Conservation (phyloP, 2,329 filamentous ascomycete species). For the Colletotrichum sp. region DNA sequence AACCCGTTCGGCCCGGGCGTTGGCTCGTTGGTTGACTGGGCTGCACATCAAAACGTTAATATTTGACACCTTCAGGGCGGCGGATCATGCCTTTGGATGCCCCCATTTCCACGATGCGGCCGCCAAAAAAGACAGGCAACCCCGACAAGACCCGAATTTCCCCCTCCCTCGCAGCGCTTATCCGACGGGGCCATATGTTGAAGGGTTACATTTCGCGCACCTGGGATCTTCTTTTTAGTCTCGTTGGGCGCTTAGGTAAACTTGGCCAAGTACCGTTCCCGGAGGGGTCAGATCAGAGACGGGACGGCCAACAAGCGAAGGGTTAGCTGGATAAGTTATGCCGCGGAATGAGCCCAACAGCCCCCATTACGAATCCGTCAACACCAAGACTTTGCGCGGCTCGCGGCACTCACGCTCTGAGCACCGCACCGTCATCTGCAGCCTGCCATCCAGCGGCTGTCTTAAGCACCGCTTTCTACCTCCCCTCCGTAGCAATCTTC, state of each 20-base stretch:
- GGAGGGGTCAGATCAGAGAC: not conserved
- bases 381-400: slow-evolving; percentile 3
- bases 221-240: not conserved
- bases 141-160: not conserved
- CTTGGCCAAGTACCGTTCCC: not conserved
- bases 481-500: not conserved
- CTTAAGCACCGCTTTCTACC: not conserved
- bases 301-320: not conserved
- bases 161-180: not conserved
- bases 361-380: not conserved
- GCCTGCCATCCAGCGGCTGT: not conserved
- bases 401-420: not conserved
- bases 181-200: not conserved
- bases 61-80: not conserved
- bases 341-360: not conserved
- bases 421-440: not conserved
- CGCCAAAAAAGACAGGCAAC: not conserved
- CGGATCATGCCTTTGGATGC: not conserved
- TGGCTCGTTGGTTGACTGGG: not conserved
- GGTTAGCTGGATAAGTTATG: not conserved
- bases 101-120: not conserved
- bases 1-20: not conserved
- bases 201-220: not conserved
- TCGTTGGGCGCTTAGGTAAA: not conserved
- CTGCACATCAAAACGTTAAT: not conserved